Evolutionary conservation across 2,329 filamentous ascomycete species (phyloP).

Genomic region (Thelonectria olida): DNA sequence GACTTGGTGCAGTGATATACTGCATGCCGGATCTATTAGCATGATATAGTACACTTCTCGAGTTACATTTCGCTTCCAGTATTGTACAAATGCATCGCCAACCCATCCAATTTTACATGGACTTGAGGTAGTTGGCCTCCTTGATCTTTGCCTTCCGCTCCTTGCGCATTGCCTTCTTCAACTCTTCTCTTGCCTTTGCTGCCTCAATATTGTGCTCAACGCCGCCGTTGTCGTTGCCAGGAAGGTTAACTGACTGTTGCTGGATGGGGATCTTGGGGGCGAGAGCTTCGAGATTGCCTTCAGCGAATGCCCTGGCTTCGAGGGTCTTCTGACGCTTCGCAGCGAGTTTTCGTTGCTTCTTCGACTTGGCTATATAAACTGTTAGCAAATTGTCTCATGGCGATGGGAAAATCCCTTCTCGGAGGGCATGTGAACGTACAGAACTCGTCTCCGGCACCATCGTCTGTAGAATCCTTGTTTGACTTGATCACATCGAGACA

Average conservation of each 20-base stretch:
- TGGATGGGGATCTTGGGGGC: constrained; percentile 77
- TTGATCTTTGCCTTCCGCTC: constrained; percentile 82
- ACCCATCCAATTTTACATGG: constrained; percentile 63
- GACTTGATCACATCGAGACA: constrained; percentile 72
- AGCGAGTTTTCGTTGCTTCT: constrained; percentile 79
- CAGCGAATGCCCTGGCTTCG: constrained; percentile 68
- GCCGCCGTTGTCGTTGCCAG: constrained; percentile 55
- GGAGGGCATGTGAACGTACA: constrained; percentile 65
- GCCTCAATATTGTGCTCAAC: constrained; percentile 58
- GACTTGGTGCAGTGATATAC: constrained; percentile 23
- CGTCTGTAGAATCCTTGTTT: constrained; percentile 57
- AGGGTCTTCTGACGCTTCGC: constrained; percentile 68
- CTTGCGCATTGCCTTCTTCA: constrained; percentile 77
- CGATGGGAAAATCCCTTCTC: neutral
- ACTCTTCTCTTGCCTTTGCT: constrained; percentile 63
- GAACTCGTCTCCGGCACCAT: constrained; percentile 76
- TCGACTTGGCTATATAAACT: constrained; percentile 74
- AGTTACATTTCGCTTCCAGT: constrained; percentile 30
- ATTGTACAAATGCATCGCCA: constrained; percentile 38
- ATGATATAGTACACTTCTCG: constrained; percentile 40
- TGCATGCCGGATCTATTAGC: constrained; percentile 15
- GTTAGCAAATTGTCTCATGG: constrained; percentile 25
- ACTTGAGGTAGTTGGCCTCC: constrained; percentile 86
- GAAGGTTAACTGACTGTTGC: constrained; percentile 81
- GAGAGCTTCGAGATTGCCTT: constrained; percentile 72